A percentile compares a stretch with the other conserved stretches of the same genome.
These are phyloP conservation scores for Tricholoma flavovirens DNA, from an alignment of 768 basidiomycete genomes.

Conservation along the genomic window DNA sequence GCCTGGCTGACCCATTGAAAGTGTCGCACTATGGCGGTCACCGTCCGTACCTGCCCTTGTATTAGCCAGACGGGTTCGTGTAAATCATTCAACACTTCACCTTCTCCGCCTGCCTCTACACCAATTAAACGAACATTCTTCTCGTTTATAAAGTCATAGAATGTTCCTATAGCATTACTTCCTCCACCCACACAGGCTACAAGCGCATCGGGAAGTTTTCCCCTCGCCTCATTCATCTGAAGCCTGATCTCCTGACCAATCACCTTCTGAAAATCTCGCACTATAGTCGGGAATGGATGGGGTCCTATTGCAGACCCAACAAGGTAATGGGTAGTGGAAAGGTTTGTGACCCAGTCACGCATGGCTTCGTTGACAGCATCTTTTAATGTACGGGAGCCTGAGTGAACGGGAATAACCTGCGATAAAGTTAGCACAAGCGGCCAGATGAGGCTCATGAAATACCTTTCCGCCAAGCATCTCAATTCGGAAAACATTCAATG, in stretches of 20 bases:
- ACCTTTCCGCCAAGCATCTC: conserved; percentile 95
- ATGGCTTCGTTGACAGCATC: conserved; percentile 98
- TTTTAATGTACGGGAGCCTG: conserved; percentile 92
- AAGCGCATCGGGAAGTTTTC: conserved; percentile 90
- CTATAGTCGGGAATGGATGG: conserved; percentile 98
- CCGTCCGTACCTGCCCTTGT: conserved; percentile 66
- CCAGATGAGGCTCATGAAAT: not conserved
- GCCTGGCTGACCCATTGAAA: conserved; percentile 86
- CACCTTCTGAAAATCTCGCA: conserved; percentile 91
- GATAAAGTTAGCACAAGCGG: not conserved
- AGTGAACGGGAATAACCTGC: conserved; percentile 88
- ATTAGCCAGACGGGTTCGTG: not conserved
- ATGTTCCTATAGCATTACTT: conserved; percentile 95
- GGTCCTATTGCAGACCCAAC: conserved; percentile 97
- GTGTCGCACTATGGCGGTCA: conserved; percentile 85
- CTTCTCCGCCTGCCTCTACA: conserved; percentile 97
- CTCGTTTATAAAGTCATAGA: conserved; percentile 94
- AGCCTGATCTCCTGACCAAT: conserved; percentile 93
- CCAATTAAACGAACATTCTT: conserved; percentile 82
- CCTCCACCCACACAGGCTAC: conserved; percentile 98
- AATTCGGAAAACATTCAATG: conserved; percentile 96
- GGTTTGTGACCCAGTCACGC: conserved; percentile 98
- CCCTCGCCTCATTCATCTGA: conserved; percentile 64
- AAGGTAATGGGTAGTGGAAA: conserved; percentile 91
- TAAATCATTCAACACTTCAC: conserved; percentile 30